These are phyloP conservation scores for Thinopyrum elongatum DNA, from an alignment of 176 grass and related monocot species.

Conservation along the genomic window DNA sequence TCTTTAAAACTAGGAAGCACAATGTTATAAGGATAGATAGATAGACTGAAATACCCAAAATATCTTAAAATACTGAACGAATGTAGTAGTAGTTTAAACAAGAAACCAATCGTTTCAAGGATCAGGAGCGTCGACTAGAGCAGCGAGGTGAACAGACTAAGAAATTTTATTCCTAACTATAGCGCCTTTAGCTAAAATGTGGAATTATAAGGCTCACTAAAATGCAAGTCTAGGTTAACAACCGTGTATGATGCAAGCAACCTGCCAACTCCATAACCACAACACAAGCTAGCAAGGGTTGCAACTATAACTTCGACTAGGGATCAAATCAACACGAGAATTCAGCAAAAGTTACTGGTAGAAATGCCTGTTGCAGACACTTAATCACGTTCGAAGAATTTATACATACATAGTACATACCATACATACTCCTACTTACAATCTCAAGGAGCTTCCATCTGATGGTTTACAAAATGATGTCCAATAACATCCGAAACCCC, in stretches of 20 bases:
- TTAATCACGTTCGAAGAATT: neutral
- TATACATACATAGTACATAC: neutral
- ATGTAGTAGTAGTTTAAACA: too few relatives aligned
- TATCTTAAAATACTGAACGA: too few relatives aligned
- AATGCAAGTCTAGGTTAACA: neutral
- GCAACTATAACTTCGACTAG: neutral
- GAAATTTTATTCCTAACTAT: neutral
- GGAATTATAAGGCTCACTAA: neutral
- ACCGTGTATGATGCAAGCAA: neutral
- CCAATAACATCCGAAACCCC: constrained; percentile 16
- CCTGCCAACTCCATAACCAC: neutral
- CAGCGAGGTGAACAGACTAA: neutral
- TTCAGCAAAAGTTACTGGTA: neutral
- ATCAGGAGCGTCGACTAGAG: too few relatives aligned
- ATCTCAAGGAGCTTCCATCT: neutral
- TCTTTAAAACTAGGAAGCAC: too few relatives aligned
- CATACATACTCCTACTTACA: neutral
- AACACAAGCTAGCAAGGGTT: neutral
- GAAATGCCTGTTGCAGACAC: neutral
- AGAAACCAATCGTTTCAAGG: too few relatives aligned
- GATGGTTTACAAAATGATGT: neutral
- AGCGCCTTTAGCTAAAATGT: neutral
- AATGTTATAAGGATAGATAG: too few relatives aligned
- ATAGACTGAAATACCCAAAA: too few relatives aligned
- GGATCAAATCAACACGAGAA: neutral